phyloP scores from a whole-genome alignment of 2,329 filamentous ascomycete species.

The Dactylonectria macrodidyma region DNA sequence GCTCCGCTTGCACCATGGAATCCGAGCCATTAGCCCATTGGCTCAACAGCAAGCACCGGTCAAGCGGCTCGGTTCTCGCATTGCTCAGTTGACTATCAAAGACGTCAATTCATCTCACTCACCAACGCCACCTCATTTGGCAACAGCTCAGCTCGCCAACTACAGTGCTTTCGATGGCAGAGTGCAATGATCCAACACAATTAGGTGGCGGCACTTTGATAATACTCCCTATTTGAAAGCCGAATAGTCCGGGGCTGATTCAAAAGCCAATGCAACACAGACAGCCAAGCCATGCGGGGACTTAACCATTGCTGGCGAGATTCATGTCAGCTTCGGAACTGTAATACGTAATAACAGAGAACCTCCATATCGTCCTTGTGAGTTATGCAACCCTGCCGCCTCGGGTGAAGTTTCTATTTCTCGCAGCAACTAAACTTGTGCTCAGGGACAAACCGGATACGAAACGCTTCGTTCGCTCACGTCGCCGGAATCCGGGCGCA shows the following conservation, averaged over 20 bases:
- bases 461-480: slow-evolving; percentile 27
- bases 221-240: slow-evolving; percentile 1
- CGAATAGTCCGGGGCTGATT: slow-evolving; percentile 1
- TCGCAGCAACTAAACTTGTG: slow-evolving; percentile 23
- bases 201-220: not conserved
- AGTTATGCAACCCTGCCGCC: not conserved
- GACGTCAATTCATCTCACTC: slow-evolving; percentile 28
- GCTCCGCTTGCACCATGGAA: slow-evolving; percentile 20
- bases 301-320: not conserved
- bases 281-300: not conserved
- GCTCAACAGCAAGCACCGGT: slow-evolving; percentile 24
- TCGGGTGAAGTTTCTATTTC: slow-evolving; percentile 20
- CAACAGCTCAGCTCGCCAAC: slow-evolving; percentile 8
- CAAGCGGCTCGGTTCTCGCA: slow-evolving; percentile 27
- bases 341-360: slow-evolving; percentile 3
- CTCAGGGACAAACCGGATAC: slow-evolving; percentile 34
- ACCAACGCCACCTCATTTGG: slow-evolving; percentile 31
- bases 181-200: slow-evolving; percentile 3
- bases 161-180: not conserved
- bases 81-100: slow-evolving; percentile 26
- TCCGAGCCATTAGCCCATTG: slow-evolving; percentile 30
- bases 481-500: slow-evolving; percentile 27
- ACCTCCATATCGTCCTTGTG: slow-evolving; percentile 6
- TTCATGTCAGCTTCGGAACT: not conserved
- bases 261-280: slow-evolving; percentile 1